phyloP scores from a whole-genome alignment of 2,329 filamentous ascomycete species.

The Fusarium sp. region DNA sequence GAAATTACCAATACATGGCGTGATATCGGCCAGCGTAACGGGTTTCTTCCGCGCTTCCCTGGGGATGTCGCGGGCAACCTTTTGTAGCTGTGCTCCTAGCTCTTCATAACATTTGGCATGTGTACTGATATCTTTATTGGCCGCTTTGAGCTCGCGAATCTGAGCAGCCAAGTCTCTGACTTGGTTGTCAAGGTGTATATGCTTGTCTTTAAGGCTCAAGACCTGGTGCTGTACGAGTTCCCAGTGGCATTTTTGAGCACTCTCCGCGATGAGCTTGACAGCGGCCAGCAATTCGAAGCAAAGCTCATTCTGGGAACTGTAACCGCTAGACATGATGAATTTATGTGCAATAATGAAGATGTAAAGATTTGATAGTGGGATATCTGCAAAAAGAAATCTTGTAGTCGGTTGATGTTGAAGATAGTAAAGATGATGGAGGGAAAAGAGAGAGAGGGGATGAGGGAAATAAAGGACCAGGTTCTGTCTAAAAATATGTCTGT shows the following conservation, averaged over 20 bases:
- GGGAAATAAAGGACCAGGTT: not conserved
- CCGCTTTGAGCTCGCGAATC: not conserved
- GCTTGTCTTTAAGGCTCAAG: not conserved
- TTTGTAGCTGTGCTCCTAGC: not conserved
- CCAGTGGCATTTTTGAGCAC: not conserved
- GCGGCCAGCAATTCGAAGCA: not conserved
- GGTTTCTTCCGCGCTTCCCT: not conserved
- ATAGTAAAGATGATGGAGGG: not conserved
- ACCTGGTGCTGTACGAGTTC: not conserved
- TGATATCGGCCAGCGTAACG: fast-evolving
- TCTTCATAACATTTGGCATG: not conserved
- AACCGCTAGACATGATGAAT: not conserved
- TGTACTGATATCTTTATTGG: not conserved
- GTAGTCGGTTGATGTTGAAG: not conserved
- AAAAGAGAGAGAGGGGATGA: too few species aligned
- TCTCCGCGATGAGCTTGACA: not conserved
- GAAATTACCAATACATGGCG: not conserved
- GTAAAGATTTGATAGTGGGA: fast-evolving
- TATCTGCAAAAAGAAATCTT: not conserved
- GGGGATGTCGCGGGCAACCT: not conserved
- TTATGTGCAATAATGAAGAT: not conserved
- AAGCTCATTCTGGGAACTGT: not conserved
- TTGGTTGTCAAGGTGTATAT: not conserved
- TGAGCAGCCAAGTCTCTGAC: not conserved
- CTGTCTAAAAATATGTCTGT: not conserved